A percentile compares a stretch with the other conserved stretches of the same genome.
Evolutionary conservation across 2,329 filamentous ascomycete genomes (phyloP).

Genomic region (Calonectria pseudoturangicola): DNA sequence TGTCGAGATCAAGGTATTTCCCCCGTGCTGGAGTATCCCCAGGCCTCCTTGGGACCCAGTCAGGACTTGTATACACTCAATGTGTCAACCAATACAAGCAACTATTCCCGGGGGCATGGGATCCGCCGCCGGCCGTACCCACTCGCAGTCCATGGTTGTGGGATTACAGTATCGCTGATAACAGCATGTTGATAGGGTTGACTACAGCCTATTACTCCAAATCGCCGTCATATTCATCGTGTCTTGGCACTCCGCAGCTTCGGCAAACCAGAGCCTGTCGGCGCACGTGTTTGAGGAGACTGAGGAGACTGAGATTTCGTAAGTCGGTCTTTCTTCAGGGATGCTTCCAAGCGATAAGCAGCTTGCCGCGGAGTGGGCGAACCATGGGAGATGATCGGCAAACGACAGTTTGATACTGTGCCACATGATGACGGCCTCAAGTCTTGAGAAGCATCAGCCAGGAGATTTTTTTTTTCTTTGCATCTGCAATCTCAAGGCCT

Average conservation of each 20-base stretch:
- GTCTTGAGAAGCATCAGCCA: not conserved
- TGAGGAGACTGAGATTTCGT: not conserved
- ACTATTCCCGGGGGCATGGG: constrained; percentile 12
- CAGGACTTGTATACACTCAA: constrained; percentile 28
- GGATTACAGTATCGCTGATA: constrained; percentile 40
- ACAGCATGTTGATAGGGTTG: constrained; percentile 33
- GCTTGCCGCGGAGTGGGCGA: constrained; percentile 6
- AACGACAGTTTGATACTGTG: not conserved
- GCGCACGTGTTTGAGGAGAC: not conserved
- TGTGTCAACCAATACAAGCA: constrained; percentile 24
- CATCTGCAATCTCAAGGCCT: constrained; percentile 3
- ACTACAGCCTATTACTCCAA: constrained; percentile 42
- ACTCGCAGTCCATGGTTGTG: constrained; percentile 31
- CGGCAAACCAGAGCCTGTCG: constrained; percentile 1
- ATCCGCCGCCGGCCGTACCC: constrained; percentile 30
- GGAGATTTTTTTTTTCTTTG: not conserved
- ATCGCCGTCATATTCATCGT: not conserved
- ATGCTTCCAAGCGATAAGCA: constrained; percentile 1
- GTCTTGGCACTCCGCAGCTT: constrained; percentile 29
- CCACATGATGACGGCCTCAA: not conserved
- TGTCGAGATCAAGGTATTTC: constrained; percentile 14
- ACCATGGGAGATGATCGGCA: constrained; percentile 23
- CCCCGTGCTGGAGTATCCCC: not conserved
- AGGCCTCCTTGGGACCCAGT: constrained; percentile 27
- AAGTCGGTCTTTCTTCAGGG: not conserved